Evolutionary conservation across 2,329 filamentous ascomycete genomes (phyloP).

Genomic region (Trichoderma lentiforme): DNA sequence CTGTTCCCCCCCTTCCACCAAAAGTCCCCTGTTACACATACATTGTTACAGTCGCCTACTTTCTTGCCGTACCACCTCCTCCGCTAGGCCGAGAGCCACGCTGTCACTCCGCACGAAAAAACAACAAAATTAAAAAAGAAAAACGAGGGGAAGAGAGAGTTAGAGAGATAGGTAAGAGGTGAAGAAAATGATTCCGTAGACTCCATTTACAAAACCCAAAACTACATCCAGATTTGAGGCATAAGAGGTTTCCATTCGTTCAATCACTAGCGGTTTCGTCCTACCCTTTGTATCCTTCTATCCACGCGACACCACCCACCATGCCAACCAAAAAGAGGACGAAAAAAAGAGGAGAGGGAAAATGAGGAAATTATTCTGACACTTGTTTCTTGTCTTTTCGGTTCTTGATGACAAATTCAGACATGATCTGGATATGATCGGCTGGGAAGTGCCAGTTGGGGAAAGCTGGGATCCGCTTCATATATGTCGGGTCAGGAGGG

Average conservation of each 20-base stretch:
- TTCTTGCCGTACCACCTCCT: not conserved
- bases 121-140: not conserved
- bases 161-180: not conserved
- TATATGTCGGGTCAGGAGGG: conserved; percentile 79
- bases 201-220: conserved; percentile 40
- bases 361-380: conserved; percentile 44
- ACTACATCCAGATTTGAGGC: conserved; percentile 39
- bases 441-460: conserved; percentile 93
- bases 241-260: conserved; percentile 19
- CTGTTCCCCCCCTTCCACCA: not conserved
- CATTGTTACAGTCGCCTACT: not conserved
- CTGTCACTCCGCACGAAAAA: not conserved
- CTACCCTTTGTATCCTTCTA: conserved; percentile 24
- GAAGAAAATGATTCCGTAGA: conserved; percentile 30
- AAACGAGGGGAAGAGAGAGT: not conserved
- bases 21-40: not conserved
- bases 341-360: not conserved
- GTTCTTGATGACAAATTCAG: conserved; percentile 84
- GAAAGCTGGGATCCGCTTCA: conserved; percentile 84
- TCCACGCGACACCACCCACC: conserved; percentile 30
- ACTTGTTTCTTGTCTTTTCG: conserved; percentile 75
- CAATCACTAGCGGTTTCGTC: conserved; percentile 17
- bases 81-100: not conserved
- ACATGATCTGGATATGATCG: conserved; percentile 86
- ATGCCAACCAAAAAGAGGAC: conserved; percentile 28